Evolutionary conservation across 805 yeast species (phyloP).

Genomic region (Ogataea chonburiensis): DNA sequence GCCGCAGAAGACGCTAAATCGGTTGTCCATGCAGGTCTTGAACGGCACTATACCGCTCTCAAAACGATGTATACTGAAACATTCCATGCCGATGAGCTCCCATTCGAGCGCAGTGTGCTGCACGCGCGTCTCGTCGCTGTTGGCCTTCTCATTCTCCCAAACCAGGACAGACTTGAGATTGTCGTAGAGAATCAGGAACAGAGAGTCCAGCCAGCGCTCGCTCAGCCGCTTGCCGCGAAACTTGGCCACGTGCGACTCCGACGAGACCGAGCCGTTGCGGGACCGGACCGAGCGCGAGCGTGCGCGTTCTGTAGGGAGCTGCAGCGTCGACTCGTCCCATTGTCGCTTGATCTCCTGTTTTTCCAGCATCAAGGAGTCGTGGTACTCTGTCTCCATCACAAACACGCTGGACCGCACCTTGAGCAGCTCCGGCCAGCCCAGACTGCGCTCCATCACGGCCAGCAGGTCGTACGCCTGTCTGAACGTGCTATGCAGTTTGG

Average conservation of each 20-base stretch:
- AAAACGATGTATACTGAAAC: constrained; percentile 46
- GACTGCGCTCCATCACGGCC: constrained; percentile 59
- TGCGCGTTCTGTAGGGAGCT: constrained; percentile 12
- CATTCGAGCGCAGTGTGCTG: constrained; percentile 68
- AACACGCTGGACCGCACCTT: constrained; percentile 67
- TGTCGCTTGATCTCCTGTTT: constrained; percentile 16
- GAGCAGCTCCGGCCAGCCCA: constrained; percentile 84
- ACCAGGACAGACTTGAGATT: constrained; percentile 79
- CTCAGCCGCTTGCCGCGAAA: constrained; percentile 52
- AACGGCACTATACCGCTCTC: constrained; percentile 52
- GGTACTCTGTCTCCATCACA: constrained; percentile 75
- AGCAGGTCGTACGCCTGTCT: constrained; percentile 65
- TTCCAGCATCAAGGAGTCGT: constrained; percentile 23
- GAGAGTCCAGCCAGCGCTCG: constrained; percentile 71
- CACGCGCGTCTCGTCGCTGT: constrained; percentile 26
- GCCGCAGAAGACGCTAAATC: constrained; percentile 63
- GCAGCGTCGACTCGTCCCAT: constrained; percentile 8
- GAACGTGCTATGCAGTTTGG: constrained; percentile 50
- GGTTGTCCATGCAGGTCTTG: constrained; percentile 51
- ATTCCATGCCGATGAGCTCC: constrained; percentile 65
- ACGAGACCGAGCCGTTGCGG: constrained; percentile 22
- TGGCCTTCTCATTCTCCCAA: constrained; percentile 35
- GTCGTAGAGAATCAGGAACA: constrained; percentile 64
- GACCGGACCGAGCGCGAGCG: constrained; percentile 23
- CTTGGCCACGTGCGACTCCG: constrained; percentile 27